Evolutionary conservation across 176 grass and related monocot genomes (phyloP).

Genomic region (Dendrocalamus sinicus): DNA sequence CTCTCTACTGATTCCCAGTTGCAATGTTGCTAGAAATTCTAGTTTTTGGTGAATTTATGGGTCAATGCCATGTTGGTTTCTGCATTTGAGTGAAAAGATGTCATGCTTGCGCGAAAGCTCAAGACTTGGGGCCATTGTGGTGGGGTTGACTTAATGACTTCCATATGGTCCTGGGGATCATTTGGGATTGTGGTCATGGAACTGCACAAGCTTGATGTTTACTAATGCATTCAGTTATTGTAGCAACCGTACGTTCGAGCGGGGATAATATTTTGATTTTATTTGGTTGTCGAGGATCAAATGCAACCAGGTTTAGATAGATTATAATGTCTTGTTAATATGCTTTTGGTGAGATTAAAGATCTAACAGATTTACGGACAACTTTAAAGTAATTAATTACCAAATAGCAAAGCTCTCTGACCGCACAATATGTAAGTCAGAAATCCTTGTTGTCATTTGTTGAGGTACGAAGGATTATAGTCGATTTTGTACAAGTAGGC

Average conservation of each 20-base stretch:
- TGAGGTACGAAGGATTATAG: background rate
- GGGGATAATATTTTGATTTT: constrained; percentile 26
- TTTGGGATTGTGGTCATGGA: constrained; percentile 41
- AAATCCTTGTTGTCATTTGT: constrained; percentile 23
- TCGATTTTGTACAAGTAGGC: constrained; percentile 29
- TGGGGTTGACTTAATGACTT: constrained; percentile 46
- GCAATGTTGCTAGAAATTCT: constrained; percentile 23
- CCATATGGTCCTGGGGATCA: constrained; percentile 31
- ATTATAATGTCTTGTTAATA: constrained; percentile 33
- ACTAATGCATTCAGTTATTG: constrained; percentile 43
- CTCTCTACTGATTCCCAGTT: constrained; percentile 1
- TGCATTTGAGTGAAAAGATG: constrained; percentile 20
- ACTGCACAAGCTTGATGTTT: constrained; percentile 40
- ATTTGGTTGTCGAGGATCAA: constrained; percentile 37
- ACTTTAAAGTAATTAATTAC: background rate
- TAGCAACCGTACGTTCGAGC: constrained; percentile 19
- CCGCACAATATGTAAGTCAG: background rate
- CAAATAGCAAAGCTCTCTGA: background rate
- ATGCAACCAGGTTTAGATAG: constrained; percentile 1
- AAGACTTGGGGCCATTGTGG: constrained; percentile 20
- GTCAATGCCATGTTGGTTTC: background rate
- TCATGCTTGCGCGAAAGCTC: constrained; percentile 2
- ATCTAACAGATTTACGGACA: constrained; percentile 19
- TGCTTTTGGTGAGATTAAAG: constrained; percentile 9
- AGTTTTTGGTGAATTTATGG: background rate